phyloP scores from a whole-genome alignment of 208 protist genomes.

The Crithidia expoeki region DNA sequence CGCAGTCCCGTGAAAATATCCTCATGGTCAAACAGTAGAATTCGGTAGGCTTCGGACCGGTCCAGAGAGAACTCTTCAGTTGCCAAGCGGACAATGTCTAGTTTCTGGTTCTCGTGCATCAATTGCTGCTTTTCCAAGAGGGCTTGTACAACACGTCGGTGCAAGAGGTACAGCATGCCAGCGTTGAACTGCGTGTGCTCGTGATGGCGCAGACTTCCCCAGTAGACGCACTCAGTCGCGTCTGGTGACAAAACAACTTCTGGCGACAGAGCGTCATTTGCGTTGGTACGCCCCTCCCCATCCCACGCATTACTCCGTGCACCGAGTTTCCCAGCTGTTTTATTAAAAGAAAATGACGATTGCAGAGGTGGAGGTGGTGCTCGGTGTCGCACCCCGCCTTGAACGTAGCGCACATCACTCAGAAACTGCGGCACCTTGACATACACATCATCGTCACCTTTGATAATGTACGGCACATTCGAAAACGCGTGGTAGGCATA shows the following conservation, averaged over 20 bases:
- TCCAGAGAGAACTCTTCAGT: neutral
- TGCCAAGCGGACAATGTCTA: conserved; percentile 12
- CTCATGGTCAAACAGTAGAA: conserved; percentile 19
- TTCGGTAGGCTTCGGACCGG: conserved; percentile 9
- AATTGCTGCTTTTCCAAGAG: conserved; percentile 12
- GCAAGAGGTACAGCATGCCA: conserved; percentile 15
- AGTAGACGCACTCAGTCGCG: conserved; percentile 35
- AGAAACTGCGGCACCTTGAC: conserved; percentile 60
- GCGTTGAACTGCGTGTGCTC: conserved; percentile 6
- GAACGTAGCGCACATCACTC: conserved; percentile 37
- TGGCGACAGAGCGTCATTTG: too few relatives aligned
- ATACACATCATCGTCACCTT: conserved; percentile 64
- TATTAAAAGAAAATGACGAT: too few relatives aligned
- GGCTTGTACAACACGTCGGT: conserved; percentile 14
- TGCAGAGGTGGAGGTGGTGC: too few relatives aligned
- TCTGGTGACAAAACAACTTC: too few relatives aligned
- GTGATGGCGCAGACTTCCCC: conserved; percentile 25
- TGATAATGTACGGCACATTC: conserved; percentile 42
- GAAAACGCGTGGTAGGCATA: conserved; percentile 45
- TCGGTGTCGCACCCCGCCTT: conserved; percentile 5
- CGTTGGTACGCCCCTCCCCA: too few relatives aligned
- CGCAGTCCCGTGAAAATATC: conserved; percentile 25
- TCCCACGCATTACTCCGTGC: too few relatives aligned
- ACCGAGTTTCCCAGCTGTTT: too few relatives aligned
- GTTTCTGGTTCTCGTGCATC: too few relatives aligned